Conservation (phyloP, 2,329 filamentous ascomycete genomes). For the Cladosporium cucumerinum region DNA sequence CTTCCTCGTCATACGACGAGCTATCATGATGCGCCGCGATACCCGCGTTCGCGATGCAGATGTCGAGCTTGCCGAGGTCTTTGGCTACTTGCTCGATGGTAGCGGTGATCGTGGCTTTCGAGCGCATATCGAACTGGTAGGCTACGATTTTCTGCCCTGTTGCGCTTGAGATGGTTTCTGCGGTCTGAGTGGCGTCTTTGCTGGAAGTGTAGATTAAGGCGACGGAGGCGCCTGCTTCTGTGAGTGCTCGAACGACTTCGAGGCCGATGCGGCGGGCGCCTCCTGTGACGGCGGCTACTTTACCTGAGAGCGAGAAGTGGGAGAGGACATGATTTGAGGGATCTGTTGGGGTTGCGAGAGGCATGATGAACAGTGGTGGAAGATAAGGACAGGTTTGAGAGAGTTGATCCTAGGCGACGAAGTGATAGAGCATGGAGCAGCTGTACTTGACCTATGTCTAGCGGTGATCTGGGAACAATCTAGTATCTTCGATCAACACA, state of each 20-base stretch:
- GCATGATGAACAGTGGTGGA: slow-evolving; percentile 16
- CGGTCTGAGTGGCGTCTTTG: slow-evolving; percentile 32
- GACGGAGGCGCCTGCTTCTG: slow-evolving; percentile 43
- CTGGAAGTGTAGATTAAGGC: slow-evolving; percentile 45
- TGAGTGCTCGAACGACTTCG: slow-evolving; percentile 33
- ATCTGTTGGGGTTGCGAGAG: slow-evolving; percentile 25
- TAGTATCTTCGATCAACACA: no score
- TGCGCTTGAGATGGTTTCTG: slow-evolving; percentile 31
- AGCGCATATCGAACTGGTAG: slow-evolving; percentile 48
- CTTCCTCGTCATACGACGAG: slow-evolving; percentile 21
- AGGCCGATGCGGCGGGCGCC: slow-evolving; percentile 36
- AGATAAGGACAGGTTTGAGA: neutral
- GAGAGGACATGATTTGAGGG: slow-evolving; percentile 21
- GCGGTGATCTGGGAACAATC: neutral
- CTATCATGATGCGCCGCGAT: slow-evolving; percentile 43
- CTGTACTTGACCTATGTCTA: neutral
- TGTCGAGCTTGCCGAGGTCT: slow-evolving; percentile 72
- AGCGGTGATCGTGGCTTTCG: slow-evolving; percentile 41
- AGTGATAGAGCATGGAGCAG: neutral
- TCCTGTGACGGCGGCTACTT: slow-evolving; percentile 37
- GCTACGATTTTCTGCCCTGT: slow-evolving; percentile 38
- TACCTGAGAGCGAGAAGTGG: slow-evolving; percentile 34
- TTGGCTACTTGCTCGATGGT: slow-evolving; percentile 43
- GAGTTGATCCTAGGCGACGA: neutral
- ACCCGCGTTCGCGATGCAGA: slow-evolving; percentile 77